Percentiles rank a stretch among this genome's conserved stretches.
These are phyloP conservation scores for Populus alba DNA, from an alignment of 345 rosid genomes.

Conservation along the genomic window DNA sequence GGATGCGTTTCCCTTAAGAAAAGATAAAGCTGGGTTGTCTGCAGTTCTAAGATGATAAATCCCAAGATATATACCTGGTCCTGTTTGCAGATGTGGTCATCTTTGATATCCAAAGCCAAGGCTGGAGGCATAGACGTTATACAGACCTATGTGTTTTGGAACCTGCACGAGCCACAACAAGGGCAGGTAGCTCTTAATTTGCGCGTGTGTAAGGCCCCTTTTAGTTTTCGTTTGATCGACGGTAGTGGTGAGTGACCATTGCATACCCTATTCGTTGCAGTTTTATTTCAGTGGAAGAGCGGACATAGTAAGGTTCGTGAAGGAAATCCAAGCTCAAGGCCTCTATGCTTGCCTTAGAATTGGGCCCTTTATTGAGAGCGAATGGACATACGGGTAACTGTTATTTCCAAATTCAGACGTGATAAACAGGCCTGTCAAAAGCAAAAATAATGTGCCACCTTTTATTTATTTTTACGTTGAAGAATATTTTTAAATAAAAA, in stretches of 20 bases:
- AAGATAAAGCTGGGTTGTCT: background rate
- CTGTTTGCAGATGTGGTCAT: slow-evolving; percentile 78
- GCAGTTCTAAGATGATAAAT: background rate
- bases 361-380: slow-evolving; percentile 80
- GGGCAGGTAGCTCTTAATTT: slow-evolving; percentile 50
- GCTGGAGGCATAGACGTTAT: slow-evolving; percentile 88
- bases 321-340: slow-evolving; percentile 72
- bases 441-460: too few species aligned
- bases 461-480: too few species aligned
- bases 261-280: slow-evolving; percentile 26
- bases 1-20: too few species aligned
- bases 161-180: slow-evolving; percentile 69
- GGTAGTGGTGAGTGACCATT: too few species aligned
- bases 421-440: background rate
- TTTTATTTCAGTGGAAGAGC: slow-evolving; percentile 75
- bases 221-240: background rate
- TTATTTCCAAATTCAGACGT: background rate
- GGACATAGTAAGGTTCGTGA: slow-evolving; percentile 70
- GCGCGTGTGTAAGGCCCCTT: too few species aligned
- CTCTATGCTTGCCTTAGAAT: slow-evolving; percentile 76
- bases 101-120: slow-evolving; percentile 70
- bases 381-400: slow-evolving; percentile 83
- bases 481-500: too few species aligned
- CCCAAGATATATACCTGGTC: too few species aligned
- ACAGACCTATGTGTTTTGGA: slow-evolving; percentile 92